Percentiles rank a stretch among this genome's conserved stretches.
Evolutionary conservation across 2,329 filamentous ascomycete species (phyloP).

Genomic region (Xylariaceae sp.): DNA sequence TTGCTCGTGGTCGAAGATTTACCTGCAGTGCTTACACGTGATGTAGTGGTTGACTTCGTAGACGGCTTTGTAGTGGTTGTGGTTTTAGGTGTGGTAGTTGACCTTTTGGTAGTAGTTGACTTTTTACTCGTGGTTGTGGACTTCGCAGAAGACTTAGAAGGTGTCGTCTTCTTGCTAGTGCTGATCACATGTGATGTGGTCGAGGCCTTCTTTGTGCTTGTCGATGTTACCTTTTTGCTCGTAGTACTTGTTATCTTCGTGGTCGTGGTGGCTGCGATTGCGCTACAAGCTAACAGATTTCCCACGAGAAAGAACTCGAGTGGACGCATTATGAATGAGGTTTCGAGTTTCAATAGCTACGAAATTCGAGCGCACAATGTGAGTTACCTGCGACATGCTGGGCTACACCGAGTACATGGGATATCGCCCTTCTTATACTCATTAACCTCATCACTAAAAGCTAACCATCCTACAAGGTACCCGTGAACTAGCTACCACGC

Average conservation of each 20-base stretch:
- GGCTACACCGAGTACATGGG: too few relatives aligned
- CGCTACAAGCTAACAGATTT: too few relatives aligned
- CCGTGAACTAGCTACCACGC: too few relatives aligned
- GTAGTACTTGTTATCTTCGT: not conserved
- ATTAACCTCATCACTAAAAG: too few relatives aligned
- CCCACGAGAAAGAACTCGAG: too few relatives aligned
- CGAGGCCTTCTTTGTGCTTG: not conserved
- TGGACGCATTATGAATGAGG: too few relatives aligned
- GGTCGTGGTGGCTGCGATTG: not conserved
- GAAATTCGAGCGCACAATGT: too few relatives aligned
- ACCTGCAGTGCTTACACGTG: too few relatives aligned
- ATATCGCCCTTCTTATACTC: too few relatives aligned
- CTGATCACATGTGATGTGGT: not conserved
- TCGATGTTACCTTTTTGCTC: not conserved
- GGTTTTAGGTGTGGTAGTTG: conserved; percentile 1
- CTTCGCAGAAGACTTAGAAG: not conserved
- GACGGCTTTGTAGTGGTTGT: not conserved
- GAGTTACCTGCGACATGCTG: too few relatives aligned
- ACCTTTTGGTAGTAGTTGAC: not conserved
- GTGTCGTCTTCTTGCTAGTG: not conserved
- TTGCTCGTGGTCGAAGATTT: not conserved
- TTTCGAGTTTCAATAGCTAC: too few relatives aligned
- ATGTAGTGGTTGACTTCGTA: not conserved
- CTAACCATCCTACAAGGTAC: too few relatives aligned
- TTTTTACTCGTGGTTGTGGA: not conserved